Evolutionary conservation across 345 rosid genomes (phyloP), one percentile per base, ranked within the genome.

Genomic region (Brassica incana): DNA sequence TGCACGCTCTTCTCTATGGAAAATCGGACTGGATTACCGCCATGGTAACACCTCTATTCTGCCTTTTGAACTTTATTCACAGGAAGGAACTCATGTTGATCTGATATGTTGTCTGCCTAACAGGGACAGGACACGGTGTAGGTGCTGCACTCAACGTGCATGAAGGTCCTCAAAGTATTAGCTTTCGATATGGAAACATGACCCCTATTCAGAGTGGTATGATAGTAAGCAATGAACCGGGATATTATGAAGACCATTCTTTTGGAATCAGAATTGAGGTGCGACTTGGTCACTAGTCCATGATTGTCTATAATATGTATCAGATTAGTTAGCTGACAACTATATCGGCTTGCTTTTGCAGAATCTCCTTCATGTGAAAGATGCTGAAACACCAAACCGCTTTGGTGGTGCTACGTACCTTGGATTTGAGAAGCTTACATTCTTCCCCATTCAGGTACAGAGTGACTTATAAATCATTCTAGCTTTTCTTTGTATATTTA

Each of bases 261-360:
- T 91, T 95, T 78, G 99, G 99, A 77, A 95, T 95, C 85, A 91
- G 97, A 65, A 92, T 92, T 61, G 99, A 95, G 98, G 99, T 95
- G 79, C 15, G 29, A 10, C 72, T 71, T 81, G 60, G 60, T 69
- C 75, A 74, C 67, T n/a, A n/a, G n/a, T n/a, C n/a, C n/a, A n/a
- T n/a, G n/a, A n/a, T n/a, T n/a, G n/a, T n/a, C n/a, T n/a, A n/a
- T n/a, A n/a, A n/a, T n/a, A n/a, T n/a, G 14, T 35, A 63, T 77
- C 23, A 52, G 78, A 71, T 25, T 5, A 20, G 5, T 5, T 73
- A 69, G 5, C 2, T 62, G 64, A 73, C 63, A 81, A 10, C 6
- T 35, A 25, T 29, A 29, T 5, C n/a, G 72, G 12, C 62, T 35
- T 3, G 32, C 52, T 11, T 62, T 67, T 85, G 77, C 87, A 95